phyloP scores from a whole-genome alignment of 2,329 filamentous ascomycete species.

The Exophiala phaeomuriformis region DNA sequence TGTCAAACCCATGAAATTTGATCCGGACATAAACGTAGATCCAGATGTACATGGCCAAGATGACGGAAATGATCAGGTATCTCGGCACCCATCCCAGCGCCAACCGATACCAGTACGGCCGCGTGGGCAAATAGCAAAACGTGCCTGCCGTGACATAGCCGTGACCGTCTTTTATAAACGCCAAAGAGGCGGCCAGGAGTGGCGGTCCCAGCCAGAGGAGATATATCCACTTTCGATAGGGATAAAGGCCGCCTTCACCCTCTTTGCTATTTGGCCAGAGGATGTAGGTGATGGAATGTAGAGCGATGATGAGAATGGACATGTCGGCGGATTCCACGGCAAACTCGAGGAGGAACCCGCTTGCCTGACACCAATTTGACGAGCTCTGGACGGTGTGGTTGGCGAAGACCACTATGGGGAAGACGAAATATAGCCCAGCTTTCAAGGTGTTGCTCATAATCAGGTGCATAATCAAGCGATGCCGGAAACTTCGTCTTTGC shows the following conservation, averaged over 20 bases:
- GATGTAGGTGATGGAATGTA: constrained; percentile 67
- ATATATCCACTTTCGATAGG: constrained; percentile 57
- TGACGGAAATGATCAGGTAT: constrained; percentile 59
- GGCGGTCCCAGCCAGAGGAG: constrained; percentile 52
- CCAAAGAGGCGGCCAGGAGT: constrained; percentile 52
- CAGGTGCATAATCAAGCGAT: constrained; percentile 67
- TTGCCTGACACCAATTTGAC: constrained; percentile 58
- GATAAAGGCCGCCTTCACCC: constrained; percentile 60
- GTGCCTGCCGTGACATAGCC: constrained; percentile 58
- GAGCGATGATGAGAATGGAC: constrained; percentile 63
- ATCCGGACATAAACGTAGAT: constrained; percentile 62
- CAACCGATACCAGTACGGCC: constrained; percentile 61
- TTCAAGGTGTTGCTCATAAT: constrained; percentile 67
- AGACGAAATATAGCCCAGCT: constrained; percentile 60
- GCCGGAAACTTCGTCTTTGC: constrained; percentile 67
- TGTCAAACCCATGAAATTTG: constrained; percentile 36
- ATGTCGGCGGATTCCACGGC: constrained; percentile 62
- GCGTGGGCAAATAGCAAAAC: constrained; percentile 62
- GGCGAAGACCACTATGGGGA: constrained; percentile 53
- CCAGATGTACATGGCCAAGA: constrained; percentile 57
- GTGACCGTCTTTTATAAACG: constrained; percentile 49
- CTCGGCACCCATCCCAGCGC: constrained; percentile 66
- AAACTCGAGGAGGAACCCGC: constrained; percentile 59
- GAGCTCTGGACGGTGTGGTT: constrained; percentile 45
- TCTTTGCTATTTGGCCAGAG: constrained; percentile 47